Evolutionary conservation across 768 basidiomycete genomes (phyloP).

Genomic region (Clathrus columnatus): DNA sequence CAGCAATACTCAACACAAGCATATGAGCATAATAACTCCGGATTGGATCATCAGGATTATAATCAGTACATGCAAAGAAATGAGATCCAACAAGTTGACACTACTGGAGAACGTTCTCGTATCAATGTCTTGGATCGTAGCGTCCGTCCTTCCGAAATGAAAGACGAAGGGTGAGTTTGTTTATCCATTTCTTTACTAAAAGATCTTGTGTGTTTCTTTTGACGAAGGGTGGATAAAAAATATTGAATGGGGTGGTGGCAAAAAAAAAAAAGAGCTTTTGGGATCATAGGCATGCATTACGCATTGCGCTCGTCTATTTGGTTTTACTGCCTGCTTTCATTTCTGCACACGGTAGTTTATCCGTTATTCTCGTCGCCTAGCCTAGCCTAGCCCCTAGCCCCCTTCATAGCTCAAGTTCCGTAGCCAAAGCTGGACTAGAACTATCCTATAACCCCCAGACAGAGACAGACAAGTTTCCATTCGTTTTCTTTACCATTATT

Average conservation of each 20-base stretch:
- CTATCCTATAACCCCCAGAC: slow-evolving; percentile 31
- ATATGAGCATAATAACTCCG: slow-evolving; percentile 54
- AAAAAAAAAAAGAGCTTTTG: not conserved
- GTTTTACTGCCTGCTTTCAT: slow-evolving; percentile 11
- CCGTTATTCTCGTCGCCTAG: slow-evolving; percentile 30
- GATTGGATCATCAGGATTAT: slow-evolving; percentile 28
- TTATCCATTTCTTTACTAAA: not conserved
- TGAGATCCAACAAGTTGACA: slow-evolving; percentile 1
- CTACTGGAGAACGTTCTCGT: slow-evolving; percentile 11
- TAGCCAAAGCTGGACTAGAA: slow-evolving; percentile 73
- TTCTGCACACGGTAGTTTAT: slow-evolving; percentile 31
- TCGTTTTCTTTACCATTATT: slow-evolving; percentile 47
- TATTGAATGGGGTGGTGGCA: not conserved
- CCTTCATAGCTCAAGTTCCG: slow-evolving; percentile 44
- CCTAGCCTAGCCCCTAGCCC: slow-evolving; percentile 37
- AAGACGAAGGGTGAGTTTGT: slow-evolving; percentile 92
- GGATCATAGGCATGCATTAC: not conserved
- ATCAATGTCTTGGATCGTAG: slow-evolving; percentile 47
- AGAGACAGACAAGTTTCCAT: slow-evolving; percentile 75
- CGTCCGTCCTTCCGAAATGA: slow-evolving; percentile 83
- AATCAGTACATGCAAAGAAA: slow-evolving; percentile 1
- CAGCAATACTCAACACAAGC: slow-evolving; percentile 63
- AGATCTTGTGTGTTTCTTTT: slow-evolving; percentile 4
- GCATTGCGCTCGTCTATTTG: not conserved
- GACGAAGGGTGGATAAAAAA: not conserved